Base-by-base conservation (phyloP, 2,329 filamentous ascomycete genomes). In the Curvularia lunata region DNA sequence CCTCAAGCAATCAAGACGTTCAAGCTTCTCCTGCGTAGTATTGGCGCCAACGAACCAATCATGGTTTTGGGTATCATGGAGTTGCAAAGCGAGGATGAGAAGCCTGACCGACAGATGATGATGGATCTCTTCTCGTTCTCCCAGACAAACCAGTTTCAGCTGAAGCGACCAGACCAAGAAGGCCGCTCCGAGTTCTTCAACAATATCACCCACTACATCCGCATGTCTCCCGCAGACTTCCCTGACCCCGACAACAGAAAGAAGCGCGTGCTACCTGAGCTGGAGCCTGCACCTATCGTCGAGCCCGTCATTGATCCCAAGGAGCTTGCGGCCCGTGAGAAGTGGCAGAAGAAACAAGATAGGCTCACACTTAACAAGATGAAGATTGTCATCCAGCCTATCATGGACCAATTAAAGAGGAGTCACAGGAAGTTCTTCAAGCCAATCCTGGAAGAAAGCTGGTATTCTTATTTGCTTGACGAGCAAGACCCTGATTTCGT, bases 401-500 rank as follows among this genome's bases (percentile, higher is more conserved):
- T 98, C 66, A 97, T 99, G 92, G 94, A 99, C 66, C 92, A 97
- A 77, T 91, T 99, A 73, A 95, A 96, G 75, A 83, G 84, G 61
- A 92, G 90, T 73, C 96, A 97, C 79, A 91, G 89, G 73, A 92
- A 92, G 66, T 98, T 98, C 78, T 86, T 92, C 59, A 87, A 88
- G 54, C 89, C 91, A 1, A 86, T 73, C 7, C 89, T 99, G 59
- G 86, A 91, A 1, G 88, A 91, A 50, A 77, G 79, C 10, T 85
- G 88, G 63, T 92, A 96, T 58, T 83, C 87, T 19, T 97, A 98
- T 74, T 82, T 98, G 1, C 91, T 91, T 69, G 88, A 92, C 27
- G 94, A 98, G 74, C 85, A 88, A 37, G 88, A 97, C 65, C 91
- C 92, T 9, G 86, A 83, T 27, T 77, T 84, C 49, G 78, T 89